A percentile compares a stretch with the other conserved stretches of the same genome.
phyloP scores from a whole-genome alignment of 139 green algal genomes.

The Chlamydomonas sphaeroides region DNA sequence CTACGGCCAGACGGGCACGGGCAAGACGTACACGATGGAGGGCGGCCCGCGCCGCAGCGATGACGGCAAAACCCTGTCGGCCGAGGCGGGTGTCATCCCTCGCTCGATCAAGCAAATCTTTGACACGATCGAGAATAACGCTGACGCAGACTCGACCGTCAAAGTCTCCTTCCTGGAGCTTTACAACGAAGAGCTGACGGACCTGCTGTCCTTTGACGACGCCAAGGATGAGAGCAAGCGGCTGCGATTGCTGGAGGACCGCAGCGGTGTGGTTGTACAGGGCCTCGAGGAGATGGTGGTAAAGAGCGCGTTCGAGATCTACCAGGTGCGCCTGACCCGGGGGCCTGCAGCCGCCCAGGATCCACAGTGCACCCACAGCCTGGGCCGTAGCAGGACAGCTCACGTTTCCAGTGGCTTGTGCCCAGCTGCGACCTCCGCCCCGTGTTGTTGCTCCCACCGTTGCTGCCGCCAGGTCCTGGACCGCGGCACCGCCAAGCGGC shows the following conservation, averaged over 20 bases:
- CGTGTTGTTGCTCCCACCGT: too few species aligned
- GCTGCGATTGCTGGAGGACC: conserved; percentile 86
- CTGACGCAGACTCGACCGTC: conserved; percentile 76
- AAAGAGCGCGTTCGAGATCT: conserved; percentile 87
- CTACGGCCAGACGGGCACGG: conserved; percentile 94
- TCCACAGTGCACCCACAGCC: too few species aligned
- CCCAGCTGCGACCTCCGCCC: too few species aligned
- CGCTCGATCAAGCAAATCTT: conserved; percentile 96
- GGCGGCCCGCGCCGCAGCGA: conserved; percentile 75
- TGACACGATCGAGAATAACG: conserved; percentile 80
- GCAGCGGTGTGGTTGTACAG: conserved; percentile 83
- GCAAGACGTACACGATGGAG: conserved; percentile 98
- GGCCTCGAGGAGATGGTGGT: conserved; percentile 96
- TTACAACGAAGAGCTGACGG: conserved; percentile 99
- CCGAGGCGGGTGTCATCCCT: conserved; percentile 94
- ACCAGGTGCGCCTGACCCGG: conserved; percentile 74
- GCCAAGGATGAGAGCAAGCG: conserved; percentile 57
- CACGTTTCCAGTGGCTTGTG: too few species aligned
- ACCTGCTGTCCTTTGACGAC: conserved; percentile 80
- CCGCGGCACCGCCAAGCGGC: conserved; percentile 85
- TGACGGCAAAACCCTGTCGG: conserved; percentile 66
- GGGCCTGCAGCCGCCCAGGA: too few species aligned
- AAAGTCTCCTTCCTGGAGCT: conserved; percentile 95
- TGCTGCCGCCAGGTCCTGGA: conserved; percentile 83
- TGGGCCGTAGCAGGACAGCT: too few species aligned